A percentile compares a stretch with the other conserved stretches of the same genome.
Evolutionary conservation across 106 monocot genomes (phyloP).

Genomic region (Posidonia australis): DNA sequence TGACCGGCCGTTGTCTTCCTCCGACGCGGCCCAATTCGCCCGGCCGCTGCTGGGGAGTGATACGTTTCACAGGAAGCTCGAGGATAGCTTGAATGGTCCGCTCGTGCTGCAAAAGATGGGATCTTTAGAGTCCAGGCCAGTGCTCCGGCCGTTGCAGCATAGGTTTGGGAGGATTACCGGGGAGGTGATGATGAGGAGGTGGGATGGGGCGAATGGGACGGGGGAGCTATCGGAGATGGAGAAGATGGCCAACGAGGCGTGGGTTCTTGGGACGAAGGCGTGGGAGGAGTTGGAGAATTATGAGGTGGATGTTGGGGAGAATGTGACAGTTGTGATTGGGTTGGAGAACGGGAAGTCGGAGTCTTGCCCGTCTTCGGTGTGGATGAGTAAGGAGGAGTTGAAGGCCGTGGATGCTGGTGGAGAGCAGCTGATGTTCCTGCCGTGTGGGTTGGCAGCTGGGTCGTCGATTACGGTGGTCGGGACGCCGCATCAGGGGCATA

Average conservation of each 20-base stretch:
- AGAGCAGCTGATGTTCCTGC: slow-evolving; percentile 46
- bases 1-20: slow-evolving; percentile 3
- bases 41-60: slow-evolving; percentile 1
- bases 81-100: slow-evolving; percentile 1
- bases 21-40: neutral
- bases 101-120: neutral
- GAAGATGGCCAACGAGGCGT: slow-evolving; percentile 57
- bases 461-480: slow-evolving; percentile 73
- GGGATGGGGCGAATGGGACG: slow-evolving; percentile 7
- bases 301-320: slow-evolving; percentile 8
- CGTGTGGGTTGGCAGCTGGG: slow-evolving; percentile 64
- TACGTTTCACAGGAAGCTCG: slow-evolving; percentile 12
- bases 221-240: slow-evolving; percentile 57
- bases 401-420: neutral
- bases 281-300: slow-evolving; percentile 53
- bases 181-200: slow-evolving; percentile 25
- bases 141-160: slow-evolving; percentile 19
- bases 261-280: slow-evolving; percentile 57
- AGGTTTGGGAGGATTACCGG: slow-evolving; percentile 31
- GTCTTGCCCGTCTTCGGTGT: slow-evolving; percentile 52
- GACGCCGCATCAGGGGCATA: slow-evolving; percentile 41
- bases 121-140: neutral
- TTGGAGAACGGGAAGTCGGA: slow-evolving; percentile 20
- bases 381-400: slow-evolving; percentile 15
- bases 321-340: neutral